Conservation (phyloP, 179 eudicot species). For the Patellifolia procumbens region DNA sequence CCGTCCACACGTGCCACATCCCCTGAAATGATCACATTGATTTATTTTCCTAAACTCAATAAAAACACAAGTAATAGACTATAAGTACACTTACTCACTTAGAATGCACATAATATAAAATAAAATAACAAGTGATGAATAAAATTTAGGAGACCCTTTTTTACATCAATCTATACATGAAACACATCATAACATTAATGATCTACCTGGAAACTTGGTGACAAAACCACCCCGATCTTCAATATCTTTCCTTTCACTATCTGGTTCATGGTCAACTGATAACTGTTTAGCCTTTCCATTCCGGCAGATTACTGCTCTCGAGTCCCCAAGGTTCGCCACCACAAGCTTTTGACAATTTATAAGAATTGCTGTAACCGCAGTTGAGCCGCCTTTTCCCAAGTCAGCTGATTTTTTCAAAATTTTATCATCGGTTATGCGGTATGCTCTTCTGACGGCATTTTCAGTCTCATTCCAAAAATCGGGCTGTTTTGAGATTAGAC, state of each 20-base stretch:
- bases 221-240: slow-evolving; percentile 78
- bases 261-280: slow-evolving; percentile 70
- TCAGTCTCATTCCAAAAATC: slow-evolving; percentile 68
- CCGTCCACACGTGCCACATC: slow-evolving; percentile 95
- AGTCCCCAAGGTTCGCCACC: slow-evolving; percentile 77
- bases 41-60: background rate
- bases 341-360: slow-evolving; percentile 59
- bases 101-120: too few relatives aligned
- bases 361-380: slow-evolving; percentile 76
- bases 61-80: too few relatives aligned
- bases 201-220: slow-evolving; percentile 78
- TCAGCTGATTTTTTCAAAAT: slow-evolving; percentile 51
- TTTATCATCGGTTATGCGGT: slow-evolving; percentile 39
- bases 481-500: slow-evolving; percentile 30
- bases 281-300: slow-evolving; percentile 61
- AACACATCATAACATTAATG: too few relatives aligned
- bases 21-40: slow-evolving; percentile 39
- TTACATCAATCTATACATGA: too few relatives aligned
- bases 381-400: slow-evolving; percentile 73
- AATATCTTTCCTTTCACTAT: slow-evolving; percentile 52
- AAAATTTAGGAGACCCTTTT: too few relatives aligned
- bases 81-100: too few relatives aligned
- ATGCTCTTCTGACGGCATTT: slow-evolving; percentile 54
- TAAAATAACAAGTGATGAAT: too few relatives aligned
- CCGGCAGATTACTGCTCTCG: slow-evolving; percentile 60